Evolutionary conservation across 139 green algal genomes (phyloP), one percentile per base, ranked within the genome.

Genomic region (Monoraphidium neglectum): DNA sequence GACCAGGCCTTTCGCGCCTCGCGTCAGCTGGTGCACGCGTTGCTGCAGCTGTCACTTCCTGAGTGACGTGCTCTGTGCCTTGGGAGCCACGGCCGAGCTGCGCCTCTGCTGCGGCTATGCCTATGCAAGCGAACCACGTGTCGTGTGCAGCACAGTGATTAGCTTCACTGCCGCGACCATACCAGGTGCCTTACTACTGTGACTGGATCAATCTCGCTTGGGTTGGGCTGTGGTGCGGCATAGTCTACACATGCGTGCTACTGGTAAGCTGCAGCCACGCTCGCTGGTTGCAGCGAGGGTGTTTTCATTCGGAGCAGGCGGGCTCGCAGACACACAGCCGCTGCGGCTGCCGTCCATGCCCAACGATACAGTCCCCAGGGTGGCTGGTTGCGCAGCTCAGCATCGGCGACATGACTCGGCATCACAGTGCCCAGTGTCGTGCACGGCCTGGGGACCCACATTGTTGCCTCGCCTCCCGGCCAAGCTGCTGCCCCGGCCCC

Each of bases 211-310:
- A 78, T 32, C 36, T n/a, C 13, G 13, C 37, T 23, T 78, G 72
- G 72, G 62, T 64, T 0, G 72, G 72, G 40, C 33, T 78, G 60
- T 78, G 72, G 72, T 18, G 13, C 3, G 72, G 72, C 60, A 78
- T 78, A 6, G 2, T 66, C 6, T 71, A 40, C 46, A 78, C 72
- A 43, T 43, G 2, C 24, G 53, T 51, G 24, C 33, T 76, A 28
- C 54, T 68, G 70, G 70, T 76, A n/a, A n/a, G n/a, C n/a, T n/a
- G n/a, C n/a, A n/a, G n/a, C n/a, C n/a, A n/a, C n/a, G 49, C 30
- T 72, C 46, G 36, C 62, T n/a, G 62, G 10, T 69, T 35, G 33
- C 43, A 69, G 62, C 33, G 26, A 51, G 12, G 24, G 24, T 26
- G 26, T 35, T 43, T 67, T 67, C 6, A 43, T 35, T 35, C n/a